Conservation (phyloP, 768 basidiomycete genomes). For the Agrocybe praecox region DNA sequence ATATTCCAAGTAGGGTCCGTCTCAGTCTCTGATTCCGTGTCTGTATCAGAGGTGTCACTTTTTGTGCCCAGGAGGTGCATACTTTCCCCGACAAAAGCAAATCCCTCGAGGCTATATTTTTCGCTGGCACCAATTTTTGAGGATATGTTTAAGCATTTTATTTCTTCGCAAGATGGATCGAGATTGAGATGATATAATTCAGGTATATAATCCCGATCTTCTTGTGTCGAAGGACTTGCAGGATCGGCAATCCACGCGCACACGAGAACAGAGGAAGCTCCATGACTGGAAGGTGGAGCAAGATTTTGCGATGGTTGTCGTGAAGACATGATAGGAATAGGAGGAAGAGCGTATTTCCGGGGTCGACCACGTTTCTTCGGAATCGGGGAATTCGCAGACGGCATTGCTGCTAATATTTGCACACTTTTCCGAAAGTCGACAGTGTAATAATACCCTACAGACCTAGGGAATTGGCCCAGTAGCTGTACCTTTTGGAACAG, state of each 20-base stretch:
- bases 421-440: neutral
- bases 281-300: neutral
- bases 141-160: neutral
- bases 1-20: neutral
- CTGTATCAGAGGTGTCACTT: neutral
- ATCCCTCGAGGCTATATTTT: neutral
- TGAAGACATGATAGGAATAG: neutral
- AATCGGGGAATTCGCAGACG: neutral
- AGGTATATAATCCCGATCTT: neutral
- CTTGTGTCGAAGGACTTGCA: neutral
- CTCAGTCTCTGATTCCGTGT: neutral
- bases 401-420: neutral
- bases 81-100: constrained; percentile 14
- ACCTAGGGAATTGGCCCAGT: constrained; percentile 19
- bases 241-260: constrained; percentile 19
- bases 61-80: constrained; percentile 20
- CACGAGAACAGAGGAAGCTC: constrained; percentile 17
- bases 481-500: constrained; percentile 18
- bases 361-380: constrained; percentile 2
- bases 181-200: constrained; percentile 18
- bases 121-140: neutral
- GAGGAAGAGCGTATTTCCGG: neutral
- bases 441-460: constrained; percentile 19
- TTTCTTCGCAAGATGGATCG: constrained; percentile 21
- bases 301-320: neutral